Base-by-base conservation (phyloP, 495 filamentous ascomycete genomes). In the Podospora australis region DNA sequence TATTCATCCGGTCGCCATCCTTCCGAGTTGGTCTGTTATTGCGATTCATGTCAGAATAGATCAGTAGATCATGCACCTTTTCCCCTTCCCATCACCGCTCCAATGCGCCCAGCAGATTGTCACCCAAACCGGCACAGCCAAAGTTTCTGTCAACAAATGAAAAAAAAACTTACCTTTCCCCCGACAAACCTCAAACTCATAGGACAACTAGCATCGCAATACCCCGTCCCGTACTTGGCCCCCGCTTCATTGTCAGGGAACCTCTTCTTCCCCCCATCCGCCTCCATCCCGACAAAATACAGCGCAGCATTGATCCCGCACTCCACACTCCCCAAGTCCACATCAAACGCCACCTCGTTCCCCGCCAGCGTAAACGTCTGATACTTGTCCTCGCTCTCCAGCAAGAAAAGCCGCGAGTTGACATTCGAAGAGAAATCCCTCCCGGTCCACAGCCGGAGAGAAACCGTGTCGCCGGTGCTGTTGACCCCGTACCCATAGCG, bases 291-390 rank as follows among this genome's bases (percentile, higher is more conserved):
- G 35, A 75, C 67, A 49, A 80, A 76, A 60, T 77, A 73, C 8
- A 80, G 63, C 3, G 77, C 75, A 25, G 67, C 66, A 58, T 79
- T 80, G 17, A 79, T 53, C 44, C 76, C 76, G 54, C 77, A 80
- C 23, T 32, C 48, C 0, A 42, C 57, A 46, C 63, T 70, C 25
- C 67, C 71, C 7, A 78, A 62, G 49, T 80, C 74, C 21, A 80
- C 75, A 32, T 78, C 74, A 53, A 79, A 78, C 34, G 71, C 62
- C 59, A 80, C 73, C 61, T 80, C 77, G 52, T 74, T 72, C 57
- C 65, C 67, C 62, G 61, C 45, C 9, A 79, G 69, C 19, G 66
- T 69, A 60, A 79, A 78, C 55, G 68, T 77, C 60, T 77, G 59
- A 61, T 80, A 79, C 39, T 66, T 69, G 54, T 60, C 56, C 26